phyloP scores from a whole-genome alignment of 2,329 filamentous ascomycete genomes.

The Aspergillus neotritici region DNA sequence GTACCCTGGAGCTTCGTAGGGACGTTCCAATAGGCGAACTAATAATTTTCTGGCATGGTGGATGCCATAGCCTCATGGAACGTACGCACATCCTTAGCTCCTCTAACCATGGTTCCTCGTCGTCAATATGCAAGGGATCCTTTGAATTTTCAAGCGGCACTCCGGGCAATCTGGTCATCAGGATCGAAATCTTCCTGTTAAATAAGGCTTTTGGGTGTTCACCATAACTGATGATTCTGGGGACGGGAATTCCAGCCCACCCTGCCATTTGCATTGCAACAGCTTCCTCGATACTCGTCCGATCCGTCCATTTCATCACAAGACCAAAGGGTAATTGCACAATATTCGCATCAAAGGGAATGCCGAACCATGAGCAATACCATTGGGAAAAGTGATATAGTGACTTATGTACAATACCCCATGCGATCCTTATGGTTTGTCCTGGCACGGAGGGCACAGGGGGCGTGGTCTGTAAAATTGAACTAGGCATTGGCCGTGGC shows the following conservation, averaged over 20 bases:
- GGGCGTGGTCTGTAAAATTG: constrained; percentile 20
- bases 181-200: constrained; percentile 28
- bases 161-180: constrained; percentile 40
- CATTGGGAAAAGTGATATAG: constrained; percentile 26
- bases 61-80: constrained; percentile 32
- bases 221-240: constrained; percentile 30
- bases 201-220: constrained; percentile 22
- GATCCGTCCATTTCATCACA: constrained; percentile 36
- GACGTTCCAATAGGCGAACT: constrained; percentile 29
- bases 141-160: constrained; percentile 24
- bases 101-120: constrained; percentile 27
- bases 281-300: constrained; percentile 33
- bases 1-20: constrained; percentile 29
- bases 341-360: constrained; percentile 23
- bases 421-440: constrained; percentile 17
- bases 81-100: constrained; percentile 32
- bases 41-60: constrained; percentile 21
- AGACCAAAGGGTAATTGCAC: constrained; percentile 36
- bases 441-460: constrained; percentile 16
- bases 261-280: constrained; percentile 31
- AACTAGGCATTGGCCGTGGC: constrained; percentile 15
- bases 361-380: constrained; percentile 27
- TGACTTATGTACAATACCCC: constrained; percentile 25
- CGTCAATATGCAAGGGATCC: constrained; percentile 22
- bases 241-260: constrained; percentile 32